These are phyloP conservation scores for Saccharomyces hybrid DNA, from an alignment of 1,139 yeast genomes.

Conservation along the genomic window DNA sequence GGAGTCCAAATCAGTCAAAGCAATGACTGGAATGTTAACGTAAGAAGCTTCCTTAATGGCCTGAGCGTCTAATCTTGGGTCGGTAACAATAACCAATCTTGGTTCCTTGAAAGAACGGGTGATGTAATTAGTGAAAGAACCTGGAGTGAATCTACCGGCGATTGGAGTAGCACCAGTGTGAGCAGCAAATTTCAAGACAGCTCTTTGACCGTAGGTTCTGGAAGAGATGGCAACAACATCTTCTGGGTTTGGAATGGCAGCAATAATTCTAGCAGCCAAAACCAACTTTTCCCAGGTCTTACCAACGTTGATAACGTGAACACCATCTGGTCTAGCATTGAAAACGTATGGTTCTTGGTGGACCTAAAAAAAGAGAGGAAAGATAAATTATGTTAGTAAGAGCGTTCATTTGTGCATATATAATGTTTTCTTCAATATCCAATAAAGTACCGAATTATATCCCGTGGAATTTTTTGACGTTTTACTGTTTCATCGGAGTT, in stretches of 20 bases:
- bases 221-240: constrained; percentile 98
- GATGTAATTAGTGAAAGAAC: constrained; percentile 99
- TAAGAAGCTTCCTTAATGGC: constrained; percentile 99
- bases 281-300: constrained; percentile 99
- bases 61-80: constrained; percentile 99
- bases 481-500: not conserved
- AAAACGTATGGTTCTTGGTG: constrained; percentile 99
- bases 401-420: not conserved
- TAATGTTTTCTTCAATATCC: not conserved
- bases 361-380: constrained; percentile 42
- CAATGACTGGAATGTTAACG: constrained; percentile 99
- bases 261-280: constrained; percentile 98
- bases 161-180: constrained; percentile 99
- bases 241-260: constrained; percentile 96
- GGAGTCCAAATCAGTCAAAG: constrained; percentile 96
- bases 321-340: constrained; percentile 99
- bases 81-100: constrained; percentile 97
- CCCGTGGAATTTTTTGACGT: not conserved
- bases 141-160: constrained; percentile 99
- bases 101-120: constrained; percentile 99
- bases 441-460: not conserved
- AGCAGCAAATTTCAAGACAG: constrained; percentile 97
- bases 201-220: constrained; percentile 99
- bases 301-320: constrained; percentile 93
- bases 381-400: constrained; percentile 34